Base-by-base conservation (phyloP, 441 rosid genomes). In the Pelargonium exstipulatum region DNA sequence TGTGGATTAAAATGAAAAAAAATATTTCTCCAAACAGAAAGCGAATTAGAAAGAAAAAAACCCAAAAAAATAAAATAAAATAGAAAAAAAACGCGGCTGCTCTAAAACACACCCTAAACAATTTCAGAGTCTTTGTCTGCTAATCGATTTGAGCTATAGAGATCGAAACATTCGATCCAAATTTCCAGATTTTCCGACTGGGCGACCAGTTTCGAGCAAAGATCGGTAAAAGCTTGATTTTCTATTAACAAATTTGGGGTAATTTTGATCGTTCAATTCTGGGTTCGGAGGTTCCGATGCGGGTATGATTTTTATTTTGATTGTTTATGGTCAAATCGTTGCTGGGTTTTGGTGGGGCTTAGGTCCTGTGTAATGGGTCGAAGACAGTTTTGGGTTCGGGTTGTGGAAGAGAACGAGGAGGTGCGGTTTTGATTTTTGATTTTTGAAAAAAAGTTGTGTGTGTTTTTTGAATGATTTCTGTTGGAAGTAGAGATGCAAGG, bases 301-400 rank as follows among this genome's bases (percentile, higher is more conserved):
- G 62, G 62, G 62, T 55, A 18, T 55, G 26, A 24, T 9, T 17
- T 53, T 17, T 29, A 57, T 57, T 57, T 12, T 57, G 62, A 17
- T 18, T 17, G 62, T 49, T 49, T 49, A 4, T 49, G 18, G 55
- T 1, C 14, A 49, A 57, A 57, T 57, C 29, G 32, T 8, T 57
- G 13, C 29, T 57, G 62, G 62, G 62, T 57, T 57, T 57, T 57
- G 26, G 62, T 57, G 62, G 62, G 62, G 62, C 62, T 57, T 57
- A 57, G 62, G 29, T 57, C 26, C 62, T 57, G 13, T 1, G 32
- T 57, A 18, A 57, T 57, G 62, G 62, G 62, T 57, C 29, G 4
- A 4, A 2, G 29, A 8, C 13, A 57, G 26, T 57, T 57, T 57
- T 57, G 62, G 62, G 62, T 57, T 57, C 13, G 62, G 62, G 62